A percentile compares a stretch with the other conserved stretches of the same genome.
These are phyloP conservation scores for Pseudozyma flocculosa DNA, from an alignment of 1,284 basidiomycete genomes.

Conservation along the genomic window DNA sequence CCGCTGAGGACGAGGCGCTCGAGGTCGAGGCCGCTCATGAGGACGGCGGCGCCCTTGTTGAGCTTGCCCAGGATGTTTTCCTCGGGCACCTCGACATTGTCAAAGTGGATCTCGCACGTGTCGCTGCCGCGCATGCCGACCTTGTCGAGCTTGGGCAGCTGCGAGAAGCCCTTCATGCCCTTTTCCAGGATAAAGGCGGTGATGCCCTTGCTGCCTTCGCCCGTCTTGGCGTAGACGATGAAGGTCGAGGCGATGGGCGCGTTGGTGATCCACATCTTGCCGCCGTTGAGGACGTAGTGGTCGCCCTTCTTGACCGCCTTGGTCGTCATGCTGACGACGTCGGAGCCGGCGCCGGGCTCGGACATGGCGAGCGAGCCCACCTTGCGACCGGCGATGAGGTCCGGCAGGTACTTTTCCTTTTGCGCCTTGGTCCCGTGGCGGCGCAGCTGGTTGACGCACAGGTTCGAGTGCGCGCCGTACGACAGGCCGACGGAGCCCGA, in stretches of 20 bases:
- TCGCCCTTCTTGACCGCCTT: conserved; percentile 75
- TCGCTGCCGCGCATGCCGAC: conserved; percentile 95
- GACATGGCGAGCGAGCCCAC: conserved; percentile 90
- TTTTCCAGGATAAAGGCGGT: conserved; percentile 89
- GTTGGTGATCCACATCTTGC: conserved; percentile 97
- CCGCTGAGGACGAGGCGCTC: conserved; percentile 88
- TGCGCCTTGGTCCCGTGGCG: conserved; percentile 83
- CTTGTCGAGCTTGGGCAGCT: conserved; percentile 87
- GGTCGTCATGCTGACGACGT: conserved; percentile 90
- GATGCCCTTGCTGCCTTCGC: conserved; percentile 79
- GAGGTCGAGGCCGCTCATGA: conserved; percentile 91
- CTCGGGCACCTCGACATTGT: conserved; percentile 77
- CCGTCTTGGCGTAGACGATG: conserved; percentile 89
- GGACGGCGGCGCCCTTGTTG: conserved; percentile 76
- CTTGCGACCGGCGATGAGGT: conserved; percentile 71
- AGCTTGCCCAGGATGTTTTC: conserved; percentile 81
- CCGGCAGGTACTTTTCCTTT: conserved; percentile 82
- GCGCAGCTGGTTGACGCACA: conserved; percentile 67
- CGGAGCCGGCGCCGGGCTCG: conserved; percentile 83
- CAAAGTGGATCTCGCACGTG: conserved; percentile 90
- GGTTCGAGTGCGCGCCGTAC: conserved; percentile 76
- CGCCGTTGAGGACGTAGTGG: conserved; percentile 79
- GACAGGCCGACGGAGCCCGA: conserved; percentile 88
- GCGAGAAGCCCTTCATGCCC: conserved; percentile 78
- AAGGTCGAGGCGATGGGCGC: conserved; percentile 84